A percentile compares a stretch with the other conserved stretches of the same genome.
phyloP scores from a whole-genome alignment of 2,329 filamentous ascomycete genomes.

The Fusarium avenaceum region DNA sequence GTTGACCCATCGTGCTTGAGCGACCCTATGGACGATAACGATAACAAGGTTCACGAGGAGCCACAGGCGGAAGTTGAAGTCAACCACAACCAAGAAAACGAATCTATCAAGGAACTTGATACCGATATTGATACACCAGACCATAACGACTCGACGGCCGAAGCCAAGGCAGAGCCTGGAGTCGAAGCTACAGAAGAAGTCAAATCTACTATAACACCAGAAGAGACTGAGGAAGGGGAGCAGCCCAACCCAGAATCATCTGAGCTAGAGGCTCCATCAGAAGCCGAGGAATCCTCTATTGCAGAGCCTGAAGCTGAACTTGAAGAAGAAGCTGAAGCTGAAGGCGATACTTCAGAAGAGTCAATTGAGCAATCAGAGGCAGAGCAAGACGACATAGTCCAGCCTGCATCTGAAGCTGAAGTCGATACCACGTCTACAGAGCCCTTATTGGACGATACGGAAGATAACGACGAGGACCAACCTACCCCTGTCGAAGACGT shows the following conservation, averaged over 20 bases:
- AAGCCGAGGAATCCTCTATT: slow-evolving; percentile 3
- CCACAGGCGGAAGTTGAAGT: slow-evolving; percentile 33
- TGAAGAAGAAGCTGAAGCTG: slow-evolving; percentile 7
- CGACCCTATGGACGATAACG: slow-evolving; percentile 57
- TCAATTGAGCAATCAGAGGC: slow-evolving; percentile 16
- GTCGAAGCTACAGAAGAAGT: slow-evolving; percentile 28
- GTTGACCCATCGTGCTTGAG: slow-evolving; percentile 62
- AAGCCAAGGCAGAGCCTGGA: slow-evolving; percentile 24
- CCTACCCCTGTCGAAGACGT: slow-evolving; percentile 25
- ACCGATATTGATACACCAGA: slow-evolving; percentile 23
- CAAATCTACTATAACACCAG: slow-evolving; percentile 7
- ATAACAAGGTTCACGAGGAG: slow-evolving; percentile 41
- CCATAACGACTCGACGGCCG: slow-evolving; percentile 26
- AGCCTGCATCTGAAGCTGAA: slow-evolving; percentile 14
- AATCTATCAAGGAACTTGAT: slow-evolving; percentile 24
- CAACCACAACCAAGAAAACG: slow-evolving; percentile 35
- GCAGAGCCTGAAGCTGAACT: not conserved
- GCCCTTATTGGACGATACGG: slow-evolving; percentile 22
- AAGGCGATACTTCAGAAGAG: slow-evolving; percentile 10
- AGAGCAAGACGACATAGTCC: slow-evolving; percentile 13
- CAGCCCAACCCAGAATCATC: not conserved
- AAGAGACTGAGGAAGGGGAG: slow-evolving; percentile 22
- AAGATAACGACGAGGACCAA: slow-evolving; percentile 23
- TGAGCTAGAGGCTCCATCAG: slow-evolving; percentile 4
- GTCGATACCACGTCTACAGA: slow-evolving; percentile 9